Base-by-base conservation (phyloP, 768 basidiomycete species). In the Kwoniella botswanensis region DNA sequence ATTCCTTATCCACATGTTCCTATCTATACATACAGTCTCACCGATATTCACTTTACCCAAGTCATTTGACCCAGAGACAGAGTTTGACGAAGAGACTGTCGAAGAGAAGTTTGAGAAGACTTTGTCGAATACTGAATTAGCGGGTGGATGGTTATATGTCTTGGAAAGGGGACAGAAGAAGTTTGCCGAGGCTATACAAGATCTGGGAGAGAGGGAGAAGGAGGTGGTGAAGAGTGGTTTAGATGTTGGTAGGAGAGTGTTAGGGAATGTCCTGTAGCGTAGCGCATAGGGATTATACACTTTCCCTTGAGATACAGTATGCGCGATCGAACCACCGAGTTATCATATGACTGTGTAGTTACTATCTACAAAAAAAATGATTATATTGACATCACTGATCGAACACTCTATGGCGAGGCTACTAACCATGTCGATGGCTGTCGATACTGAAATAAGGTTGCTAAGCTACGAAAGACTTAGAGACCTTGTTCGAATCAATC, bases 31-130 rank as follows among this genome's bases (percentile, higher is more conserved):
- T 82, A 86, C 88, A 0, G 76, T 88, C 0, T 90, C 90, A 0
- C 94, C 95, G 0, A 77, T 90, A 12, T 84, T 92, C 53, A 73
- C 72, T 24, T 69, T 84, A 11, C 73, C 79, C 3, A 79, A 75
- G 64, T 42, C 42, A 68, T 77, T 66, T 59, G 29, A 66, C 4
- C 13, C 15, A 67, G 24, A 66, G 44, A 11, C 41, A 17, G 29
- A 61, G 7, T 58, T 71, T 24, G 83, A 81, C 26, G 73, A 80
- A 74, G 72, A 85, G 74, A 66, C 74, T 55, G 50, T 86, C 22
- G 92, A 96, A 82, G 89, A 91, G 67, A 87, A 93, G 0, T 91
- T 95, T 82, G 86, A 91, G 78, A 93, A 92, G 79, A 89, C 89
- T 0, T 87, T 90, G 11, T 87, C 88, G 56, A 85, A 90, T 24